Conservation (phyloP, 768 basidiomycete species). For the Kondoa malvinella region DNA sequence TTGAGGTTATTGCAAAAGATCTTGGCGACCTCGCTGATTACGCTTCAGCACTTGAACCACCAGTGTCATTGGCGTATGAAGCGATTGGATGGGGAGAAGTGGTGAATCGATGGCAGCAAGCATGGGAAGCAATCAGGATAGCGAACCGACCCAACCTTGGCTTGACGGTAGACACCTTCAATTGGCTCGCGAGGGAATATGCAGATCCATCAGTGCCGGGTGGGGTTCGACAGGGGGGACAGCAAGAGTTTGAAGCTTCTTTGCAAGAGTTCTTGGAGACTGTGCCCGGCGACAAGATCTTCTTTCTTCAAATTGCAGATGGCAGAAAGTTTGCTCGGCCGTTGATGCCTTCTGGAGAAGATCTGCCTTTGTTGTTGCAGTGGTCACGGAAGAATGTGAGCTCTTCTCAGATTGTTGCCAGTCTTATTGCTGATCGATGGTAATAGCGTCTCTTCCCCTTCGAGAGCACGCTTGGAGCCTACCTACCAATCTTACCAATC, state of each 20-base stretch:
- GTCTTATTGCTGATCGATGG: background rate
- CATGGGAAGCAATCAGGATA: conserved; percentile 32
- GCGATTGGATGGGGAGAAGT: conserved; percentile 33
- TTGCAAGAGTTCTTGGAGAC: conserved; percentile 26
- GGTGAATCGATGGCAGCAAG: conserved; percentile 33
- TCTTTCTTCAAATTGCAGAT: conserved; percentile 36
- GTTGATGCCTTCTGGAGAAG: conserved; percentile 16
- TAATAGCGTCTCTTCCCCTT: conserved; percentile 35
- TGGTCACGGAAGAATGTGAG: conserved; percentile 32
- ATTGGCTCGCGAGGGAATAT: conserved; percentile 34
- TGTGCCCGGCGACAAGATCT: conserved; percentile 34
- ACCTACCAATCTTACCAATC: conserved; percentile 34
- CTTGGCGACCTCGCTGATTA: conserved; percentile 31
- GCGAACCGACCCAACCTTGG: conserved; percentile 34
- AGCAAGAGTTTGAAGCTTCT: conserved; percentile 20
- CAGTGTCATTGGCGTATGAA: conserved; percentile 30
- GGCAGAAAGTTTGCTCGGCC: conserved; percentile 22
- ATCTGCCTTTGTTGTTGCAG: conserved; percentile 24
- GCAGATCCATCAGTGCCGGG: conserved; percentile 31
- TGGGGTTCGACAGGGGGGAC: conserved; percentile 23
- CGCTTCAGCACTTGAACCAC: conserved; percentile 25
- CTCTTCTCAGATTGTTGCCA: background rate
- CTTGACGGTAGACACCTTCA: conserved; percentile 35
- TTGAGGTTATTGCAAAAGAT: conserved; percentile 23
- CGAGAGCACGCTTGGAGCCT: conserved; percentile 30